Conservation (phyloP, 345 rosid species). For the Geranium brycei region DNA sequence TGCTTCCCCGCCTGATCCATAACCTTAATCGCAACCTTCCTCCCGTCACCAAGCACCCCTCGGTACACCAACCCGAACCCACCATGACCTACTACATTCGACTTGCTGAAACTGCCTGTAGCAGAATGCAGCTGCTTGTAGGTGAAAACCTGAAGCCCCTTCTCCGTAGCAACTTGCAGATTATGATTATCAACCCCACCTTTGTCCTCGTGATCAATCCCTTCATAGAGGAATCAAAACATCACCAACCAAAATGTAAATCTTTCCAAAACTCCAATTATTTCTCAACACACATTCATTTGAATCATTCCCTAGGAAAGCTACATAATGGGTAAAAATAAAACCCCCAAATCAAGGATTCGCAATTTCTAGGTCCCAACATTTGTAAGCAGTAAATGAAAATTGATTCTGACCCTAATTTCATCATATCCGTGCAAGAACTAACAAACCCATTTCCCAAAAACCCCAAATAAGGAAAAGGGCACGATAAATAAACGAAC, state of each 20-base stretch:
- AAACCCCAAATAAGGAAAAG: background rate
- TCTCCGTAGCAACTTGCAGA: conserved; percentile 28
- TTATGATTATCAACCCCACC: conserved; percentile 21
- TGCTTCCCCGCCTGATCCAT: conserved; percentile 87
- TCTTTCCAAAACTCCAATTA: background rate
- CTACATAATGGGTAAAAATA: no score
- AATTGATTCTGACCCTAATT: background rate
- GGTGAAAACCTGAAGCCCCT: conserved; percentile 55
- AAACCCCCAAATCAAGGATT: background rate
- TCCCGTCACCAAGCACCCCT: conserved; percentile 54
- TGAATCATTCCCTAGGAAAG: background rate
- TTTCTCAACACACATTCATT: background rate
- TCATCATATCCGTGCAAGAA: background rate
- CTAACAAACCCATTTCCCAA: background rate
- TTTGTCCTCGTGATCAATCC: conserved; percentile 36
- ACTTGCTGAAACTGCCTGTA: conserved; percentile 77
- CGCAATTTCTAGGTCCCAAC: background rate
- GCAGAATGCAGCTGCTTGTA: conserved; percentile 83
- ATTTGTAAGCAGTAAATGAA: no score
- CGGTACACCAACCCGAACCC: conserved; percentile 66
- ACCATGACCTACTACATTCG: conserved; percentile 84
- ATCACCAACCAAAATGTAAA: background rate
- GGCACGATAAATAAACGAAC: background rate
- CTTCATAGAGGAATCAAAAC: conserved; percentile 15
- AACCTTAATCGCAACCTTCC: conserved; percentile 63